Conservation (phyloP, 768 basidiomycete species). For the Kwoniella sp. region DNA sequence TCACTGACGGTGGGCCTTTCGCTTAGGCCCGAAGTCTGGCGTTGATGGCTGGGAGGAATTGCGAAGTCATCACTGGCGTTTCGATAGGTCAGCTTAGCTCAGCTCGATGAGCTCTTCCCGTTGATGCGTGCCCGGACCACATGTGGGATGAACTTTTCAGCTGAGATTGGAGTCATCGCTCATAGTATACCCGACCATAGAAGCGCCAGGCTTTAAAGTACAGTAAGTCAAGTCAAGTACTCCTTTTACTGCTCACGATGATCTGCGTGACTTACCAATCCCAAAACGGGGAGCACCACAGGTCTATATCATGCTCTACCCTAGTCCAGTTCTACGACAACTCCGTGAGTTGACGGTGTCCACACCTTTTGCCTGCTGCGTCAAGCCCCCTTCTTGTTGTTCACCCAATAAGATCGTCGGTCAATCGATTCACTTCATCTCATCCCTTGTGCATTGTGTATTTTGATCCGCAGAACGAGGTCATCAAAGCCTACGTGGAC, state of each 20-base stretch:
- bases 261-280: background rate
- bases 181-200: conserved; percentile 54
- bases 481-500: conserved; percentile 78
- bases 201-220: conserved; percentile 55
- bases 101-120: too few relatives aligned
- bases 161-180: background rate
- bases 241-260: too few relatives aligned
- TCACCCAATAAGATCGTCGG: background rate
- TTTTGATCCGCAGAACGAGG: conserved; percentile 32
- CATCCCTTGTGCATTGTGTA: background rate
- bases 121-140: too few relatives aligned
- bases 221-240: conserved; percentile 32
- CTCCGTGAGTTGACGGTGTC: conserved; percentile 42
- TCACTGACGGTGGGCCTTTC: background rate
- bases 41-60: conserved; percentile 80
- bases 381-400: too few relatives aligned
- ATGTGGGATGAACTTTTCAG: background rate
- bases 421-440: background rate
- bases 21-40: conserved; percentile 78
- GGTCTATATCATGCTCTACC: conserved; percentile 54
- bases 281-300: conserved; percentile 5
- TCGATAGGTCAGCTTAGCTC: conserved; percentile 71
- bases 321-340: conserved; percentile 51
- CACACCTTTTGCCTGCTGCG: too few relatives aligned
- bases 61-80: conserved; percentile 92